A percentile compares a stretch with the other conserved stretches of the same genome.
phyloP scores from a whole-genome alignment of 805 yeast genomes.

The Candida peoriensis region DNA sequence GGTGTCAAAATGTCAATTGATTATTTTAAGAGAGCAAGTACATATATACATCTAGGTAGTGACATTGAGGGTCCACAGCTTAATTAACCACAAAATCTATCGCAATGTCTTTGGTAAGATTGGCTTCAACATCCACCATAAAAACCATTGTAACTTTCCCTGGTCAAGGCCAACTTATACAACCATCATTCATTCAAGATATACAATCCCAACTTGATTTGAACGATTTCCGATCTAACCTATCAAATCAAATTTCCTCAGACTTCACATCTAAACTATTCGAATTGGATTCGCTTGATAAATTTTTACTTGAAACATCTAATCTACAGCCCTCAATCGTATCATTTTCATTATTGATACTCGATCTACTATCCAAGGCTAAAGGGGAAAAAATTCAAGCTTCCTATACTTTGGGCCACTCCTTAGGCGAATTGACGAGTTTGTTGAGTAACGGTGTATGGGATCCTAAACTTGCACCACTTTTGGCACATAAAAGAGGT shows the following conservation, averaged over 20 bases:
- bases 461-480: conserved; percentile 9
- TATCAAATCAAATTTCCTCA: conserved; percentile 2
- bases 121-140: too few species aligned
- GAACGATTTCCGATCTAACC: too few species aligned
- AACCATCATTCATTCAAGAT: not conserved
- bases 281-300: too few species aligned
- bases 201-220: not conserved
- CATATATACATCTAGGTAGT: too few species aligned
- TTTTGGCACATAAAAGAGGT: conserved; percentile 32
- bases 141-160: conserved; percentile 17
- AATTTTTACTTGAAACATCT: too few species aligned
- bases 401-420: conserved; percentile 34
- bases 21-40: too few species aligned
- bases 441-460: conserved; percentile 28
- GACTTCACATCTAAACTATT: not conserved
- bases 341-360: conserved; percentile 20
- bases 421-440: conserved; percentile 40
- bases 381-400: conserved; percentile 16
- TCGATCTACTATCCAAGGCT: conserved; percentile 18
- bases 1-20: too few species aligned
- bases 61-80: too few species aligned
- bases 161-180: conserved; percentile 19
- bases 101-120: too few species aligned
- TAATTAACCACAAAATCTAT: too few species aligned
- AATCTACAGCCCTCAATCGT: conserved; percentile 25